Evolutionary conservation across 2,329 filamentous ascomycete species (phyloP), one percentile per base, ranked within the genome.

Genomic region (Hypocrella siamensis): DNA sequence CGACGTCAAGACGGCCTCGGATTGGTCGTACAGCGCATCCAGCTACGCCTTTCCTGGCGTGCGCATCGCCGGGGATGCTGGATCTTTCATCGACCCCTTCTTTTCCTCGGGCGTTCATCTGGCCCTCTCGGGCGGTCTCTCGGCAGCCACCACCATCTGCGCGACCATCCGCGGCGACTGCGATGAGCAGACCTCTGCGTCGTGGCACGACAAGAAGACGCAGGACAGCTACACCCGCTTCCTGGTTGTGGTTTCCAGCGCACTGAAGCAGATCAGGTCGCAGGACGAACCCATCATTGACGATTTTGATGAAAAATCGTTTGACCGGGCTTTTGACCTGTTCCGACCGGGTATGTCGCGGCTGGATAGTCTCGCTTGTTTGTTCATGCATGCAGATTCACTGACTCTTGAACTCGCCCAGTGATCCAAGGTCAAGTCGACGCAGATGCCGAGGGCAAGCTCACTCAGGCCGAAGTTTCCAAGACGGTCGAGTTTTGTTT

Each of bases 51-150:
- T 43, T 12, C 52, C 53, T 2, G 36, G 54, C 32, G 40, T 49
- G 4, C 60, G 61, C 14, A 49, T 65, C 9, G 51, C 44, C 5
- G 61, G 62, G 2, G 61, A 67, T 35, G 61, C 61, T 0, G 62
- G 58, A 2, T 58, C 53, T 38, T 67, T 67, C 38, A 62, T 66
- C 35, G 61, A 66, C 34, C 60, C 61, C 0, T 57, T 52, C 35
- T 67, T 65, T 44, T 62, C 58, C 0, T 65, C 61, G 0, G 61
- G 61, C 9, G 51, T 61, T 3, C 62, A 67, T 37, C 44, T 67
- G 1, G 63, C 63, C 2, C 21, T 66, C 0, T 36, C 47, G 1
- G 46, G 53, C n/a, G 61, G 46, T 4, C 49, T 68, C 0, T 59
- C 62, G 1, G 61, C 64, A 0, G 61, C 61, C 2, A 46, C 45